Evolutionary conservation across 306 rosid species (phyloP).

Genomic region (Cucurbita pepo): DNA sequence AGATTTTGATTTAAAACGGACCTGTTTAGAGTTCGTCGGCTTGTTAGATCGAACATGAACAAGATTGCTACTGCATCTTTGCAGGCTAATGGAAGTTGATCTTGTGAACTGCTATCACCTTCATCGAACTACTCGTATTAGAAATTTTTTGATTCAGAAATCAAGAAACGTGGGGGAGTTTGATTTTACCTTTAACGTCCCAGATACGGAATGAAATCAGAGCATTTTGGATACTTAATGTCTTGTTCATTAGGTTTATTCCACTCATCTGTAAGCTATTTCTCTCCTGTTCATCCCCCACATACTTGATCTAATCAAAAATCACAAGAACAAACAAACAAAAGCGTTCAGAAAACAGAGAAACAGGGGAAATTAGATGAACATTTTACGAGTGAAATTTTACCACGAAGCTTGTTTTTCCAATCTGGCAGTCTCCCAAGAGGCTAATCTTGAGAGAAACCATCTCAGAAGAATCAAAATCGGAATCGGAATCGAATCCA

Average conservation of each 20-base stretch:
- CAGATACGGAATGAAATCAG: conserved; percentile 64
- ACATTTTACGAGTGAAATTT: background rate
- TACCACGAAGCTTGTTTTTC: conserved; percentile 86
- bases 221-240: conserved; percentile 54
- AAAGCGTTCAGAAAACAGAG: background rate
- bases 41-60: conserved; percentile 89
- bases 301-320: conserved; percentile 46
- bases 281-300: conserved; percentile 74
- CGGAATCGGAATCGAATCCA: conserved; percentile 49
- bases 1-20: conserved; percentile 3
- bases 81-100: conserved; percentile 84
- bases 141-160: background rate
- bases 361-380: background rate
- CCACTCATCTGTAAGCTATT: conserved; percentile 64
- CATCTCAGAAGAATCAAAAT: conserved; percentile 69
- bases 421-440: conserved; percentile 89
- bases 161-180: background rate
- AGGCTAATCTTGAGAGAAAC: conserved; percentile 69
- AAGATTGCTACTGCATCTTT: conserved; percentile 93
- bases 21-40: conserved; percentile 77
- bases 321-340: background rate
- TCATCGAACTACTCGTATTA: conserved; percentile 1
- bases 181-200: conserved; percentile 72
- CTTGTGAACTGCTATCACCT: conserved; percentile 52
- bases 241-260: conserved; percentile 72